Conservation (phyloP, 306 rosid genomes). For the Coriaria nepalensis region DNA sequence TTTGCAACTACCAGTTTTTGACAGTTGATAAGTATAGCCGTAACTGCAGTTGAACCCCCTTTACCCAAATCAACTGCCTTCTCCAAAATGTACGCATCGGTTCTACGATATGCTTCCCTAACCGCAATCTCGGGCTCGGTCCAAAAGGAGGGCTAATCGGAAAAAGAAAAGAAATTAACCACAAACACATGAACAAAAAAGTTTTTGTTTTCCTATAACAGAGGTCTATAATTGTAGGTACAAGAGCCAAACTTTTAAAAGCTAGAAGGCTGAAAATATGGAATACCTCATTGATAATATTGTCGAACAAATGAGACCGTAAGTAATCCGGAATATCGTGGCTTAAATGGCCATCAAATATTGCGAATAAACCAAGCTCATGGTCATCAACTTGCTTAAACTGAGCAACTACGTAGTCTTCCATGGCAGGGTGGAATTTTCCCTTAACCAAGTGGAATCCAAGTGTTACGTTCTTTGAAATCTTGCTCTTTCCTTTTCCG, state of each 20-base stretch:
- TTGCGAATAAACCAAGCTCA: conserved; percentile 88
- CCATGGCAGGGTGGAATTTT: conserved; percentile 66
- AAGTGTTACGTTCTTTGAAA: conserved; percentile 57
- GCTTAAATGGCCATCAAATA: conserved; percentile 92
- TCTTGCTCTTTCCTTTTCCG: conserved; percentile 98
- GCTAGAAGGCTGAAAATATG: neutral
- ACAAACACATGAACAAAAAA: too few species aligned
- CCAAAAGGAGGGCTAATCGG: conserved; percentile 68
- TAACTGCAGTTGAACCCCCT: conserved; percentile 98
- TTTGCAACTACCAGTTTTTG: conserved; percentile 70
- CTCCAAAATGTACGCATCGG: conserved; percentile 64
- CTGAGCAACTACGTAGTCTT: conserved; percentile 74
- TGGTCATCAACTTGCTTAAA: conserved; percentile 59
- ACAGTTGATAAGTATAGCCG: conserved; percentile 83
- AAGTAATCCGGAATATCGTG: conserved; percentile 66
- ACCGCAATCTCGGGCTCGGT: conserved; percentile 48
- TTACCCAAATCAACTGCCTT: conserved; percentile 60
- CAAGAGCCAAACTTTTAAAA: neutral
- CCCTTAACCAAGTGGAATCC: conserved; percentile 91
- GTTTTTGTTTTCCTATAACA: too few species aligned
- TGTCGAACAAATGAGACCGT: conserved; percentile 57
- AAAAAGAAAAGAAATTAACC: neutral
- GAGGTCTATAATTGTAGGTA: too few species aligned
- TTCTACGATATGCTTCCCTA: conserved; percentile 51
- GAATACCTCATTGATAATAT: conserved; percentile 66